phyloP scores from a whole-genome alignment of 352 stramenopile species.

The Pythium brassicae region DNA sequence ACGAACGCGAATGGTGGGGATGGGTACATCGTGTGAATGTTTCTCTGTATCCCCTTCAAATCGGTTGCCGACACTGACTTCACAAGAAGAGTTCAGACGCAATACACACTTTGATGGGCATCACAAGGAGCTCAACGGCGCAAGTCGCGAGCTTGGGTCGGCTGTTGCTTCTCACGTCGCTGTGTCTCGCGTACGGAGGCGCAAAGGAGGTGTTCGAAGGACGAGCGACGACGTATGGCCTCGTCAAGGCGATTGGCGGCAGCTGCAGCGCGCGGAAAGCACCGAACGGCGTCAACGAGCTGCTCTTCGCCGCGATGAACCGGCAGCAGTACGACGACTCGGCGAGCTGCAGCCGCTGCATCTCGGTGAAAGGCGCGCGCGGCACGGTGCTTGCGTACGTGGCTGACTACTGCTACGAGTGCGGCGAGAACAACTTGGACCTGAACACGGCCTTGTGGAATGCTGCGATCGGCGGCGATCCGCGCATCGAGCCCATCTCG shows the following conservation, averaged over 20 bases:
- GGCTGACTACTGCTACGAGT: slow-evolving; percentile 67
- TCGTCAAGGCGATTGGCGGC: slow-evolving; percentile 34
- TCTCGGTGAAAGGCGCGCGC: slow-evolving; percentile 39
- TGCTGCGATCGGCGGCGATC: slow-evolving; percentile 43
- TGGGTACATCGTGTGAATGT: neutral
- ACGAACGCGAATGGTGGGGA: too few species aligned
- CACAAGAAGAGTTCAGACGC: too few species aligned
- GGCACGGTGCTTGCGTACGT: slow-evolving; percentile 46
- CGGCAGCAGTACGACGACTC: slow-evolving; percentile 54
- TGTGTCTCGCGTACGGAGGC: neutral
- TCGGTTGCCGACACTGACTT: too few species aligned
- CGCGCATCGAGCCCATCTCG: slow-evolving; percentile 42
- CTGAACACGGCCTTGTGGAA: slow-evolving; percentile 59
- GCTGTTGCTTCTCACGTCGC: neutral
- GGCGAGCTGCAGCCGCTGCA: slow-evolving; percentile 49
- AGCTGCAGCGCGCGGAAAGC: slow-evolving; percentile 47
- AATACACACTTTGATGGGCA: neutral
- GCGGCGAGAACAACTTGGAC: slow-evolving; percentile 54
- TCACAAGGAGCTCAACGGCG: too few species aligned
- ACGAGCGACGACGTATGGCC: slow-evolving; percentile 47
- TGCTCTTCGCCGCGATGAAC: slow-evolving; percentile 61
- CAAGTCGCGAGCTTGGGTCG: neutral
- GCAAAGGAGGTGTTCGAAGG: slow-evolving; percentile 37
- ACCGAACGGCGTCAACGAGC: slow-evolving; percentile 34
- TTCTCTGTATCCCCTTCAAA: too few species aligned